Evolutionary conservation across 192 early-diverging fungal species (phyloP).

Genomic region (Podila verticillata): DNA sequence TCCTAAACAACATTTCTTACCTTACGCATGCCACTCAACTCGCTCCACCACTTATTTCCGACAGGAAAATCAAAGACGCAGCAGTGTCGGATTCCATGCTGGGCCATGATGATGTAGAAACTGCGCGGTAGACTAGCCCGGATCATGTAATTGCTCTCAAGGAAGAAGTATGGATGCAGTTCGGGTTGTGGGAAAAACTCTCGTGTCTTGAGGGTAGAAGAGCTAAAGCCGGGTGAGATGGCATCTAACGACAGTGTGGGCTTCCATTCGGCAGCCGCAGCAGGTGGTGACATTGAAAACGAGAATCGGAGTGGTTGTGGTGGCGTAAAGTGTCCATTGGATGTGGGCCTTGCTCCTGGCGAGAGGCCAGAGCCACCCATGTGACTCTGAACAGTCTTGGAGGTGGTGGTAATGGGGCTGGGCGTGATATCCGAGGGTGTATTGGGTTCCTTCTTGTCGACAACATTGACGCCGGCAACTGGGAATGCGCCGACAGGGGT

Average conservation of each 20-base stretch:
- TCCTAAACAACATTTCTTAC: slow-evolving; percentile 22
- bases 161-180: slow-evolving; percentile 46
- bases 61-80: slow-evolving; percentile 73
- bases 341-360: background rate
- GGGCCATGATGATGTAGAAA: slow-evolving; percentile 69
- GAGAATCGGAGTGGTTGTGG: slow-evolving; percentile 24
- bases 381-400: slow-evolving; percentile 15
- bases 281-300: slow-evolving; percentile 16
- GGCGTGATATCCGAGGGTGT: slow-evolving; percentile 5
- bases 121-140: slow-evolving; percentile 57
- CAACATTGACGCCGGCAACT: slow-evolving; percentile 5
- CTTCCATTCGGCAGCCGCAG: slow-evolving; percentile 21
- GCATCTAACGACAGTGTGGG: slow-evolving; percentile 29
- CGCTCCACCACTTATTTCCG: slow-evolving; percentile 68
- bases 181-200: slow-evolving; percentile 53
- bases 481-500: slow-evolving; percentile 36
- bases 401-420: slow-evolving; percentile 10
- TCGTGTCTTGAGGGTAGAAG: slow-evolving; percentile 49
- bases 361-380: slow-evolving; percentile 20
- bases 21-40: slow-evolving; percentile 72
- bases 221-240: slow-evolving; percentile 18
- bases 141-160: slow-evolving; percentile 57
- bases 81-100: slow-evolving; percentile 56
- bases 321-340: background rate
- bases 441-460: slow-evolving; percentile 3